Percentiles rank a stretch among this genome's conserved stretches.
Conservation (phyloP, 495 filamentous ascomycete species). For the Tetracladium marchalianum region DNA sequence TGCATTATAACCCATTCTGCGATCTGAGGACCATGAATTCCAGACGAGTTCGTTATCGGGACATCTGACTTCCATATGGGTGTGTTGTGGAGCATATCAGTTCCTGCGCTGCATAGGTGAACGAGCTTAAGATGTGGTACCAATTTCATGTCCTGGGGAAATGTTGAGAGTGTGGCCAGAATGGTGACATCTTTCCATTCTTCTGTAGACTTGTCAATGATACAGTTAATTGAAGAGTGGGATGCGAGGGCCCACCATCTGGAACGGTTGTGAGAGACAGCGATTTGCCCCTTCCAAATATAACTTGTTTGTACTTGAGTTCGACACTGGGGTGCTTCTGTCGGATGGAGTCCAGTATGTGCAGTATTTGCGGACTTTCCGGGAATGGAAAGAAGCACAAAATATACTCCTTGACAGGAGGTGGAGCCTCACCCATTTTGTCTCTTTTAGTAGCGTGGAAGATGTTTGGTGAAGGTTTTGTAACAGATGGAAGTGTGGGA, state of each 20-base stretch:
- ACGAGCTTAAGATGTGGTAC: conserved; percentile 56
- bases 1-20: conserved; percentile 63
- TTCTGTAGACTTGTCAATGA: conserved; percentile 21
- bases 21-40: conserved; percentile 78
- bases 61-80: conserved; percentile 55
- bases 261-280: too few relatives aligned
- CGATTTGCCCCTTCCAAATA: conserved; percentile 8
- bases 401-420: conserved; percentile 8
- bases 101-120: conserved; percentile 67
- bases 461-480: too few relatives aligned
- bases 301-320: conserved; percentile 22
- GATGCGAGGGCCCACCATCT: background rate
- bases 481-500: too few relatives aligned
- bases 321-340: conserved; percentile 42
- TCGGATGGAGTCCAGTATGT: conserved; percentile 33
- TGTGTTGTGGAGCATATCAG: conserved; percentile 52
- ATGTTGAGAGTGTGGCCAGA: conserved; percentile 44
- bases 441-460: background rate
- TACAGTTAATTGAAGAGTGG: background rate
- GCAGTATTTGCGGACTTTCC: conserved; percentile 28
- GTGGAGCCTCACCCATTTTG: conserved; percentile 18
- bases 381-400: conserved; percentile 36
- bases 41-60: conserved; percentile 60
- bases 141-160: conserved; percentile 39
- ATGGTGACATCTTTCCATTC: conserved; percentile 53